A percentile compares a stretch with the other conserved stretches of the same genome.
phyloP scores from a whole-genome alignment of 352 stramenopile genomes.

The Phytophthora agathidicida region DNA sequence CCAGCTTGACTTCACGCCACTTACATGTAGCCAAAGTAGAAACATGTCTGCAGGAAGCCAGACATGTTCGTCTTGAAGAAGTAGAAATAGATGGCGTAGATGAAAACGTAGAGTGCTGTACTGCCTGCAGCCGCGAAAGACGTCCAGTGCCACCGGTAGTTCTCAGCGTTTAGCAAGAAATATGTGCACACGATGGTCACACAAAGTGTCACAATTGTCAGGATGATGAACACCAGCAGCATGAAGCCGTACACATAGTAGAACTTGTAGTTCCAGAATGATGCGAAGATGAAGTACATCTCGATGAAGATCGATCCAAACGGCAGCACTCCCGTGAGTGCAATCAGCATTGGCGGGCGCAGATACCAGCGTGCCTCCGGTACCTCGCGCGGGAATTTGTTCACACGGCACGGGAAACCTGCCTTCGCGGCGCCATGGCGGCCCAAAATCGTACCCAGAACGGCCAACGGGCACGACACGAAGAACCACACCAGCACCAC shows the following conservation, averaged over 20 bases:
- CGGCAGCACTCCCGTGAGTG: constrained; percentile 96
- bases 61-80: constrained; percentile 99
- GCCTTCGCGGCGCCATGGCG: constrained; percentile 92
- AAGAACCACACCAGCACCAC: constrained; percentile 98
- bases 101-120: constrained; percentile 97
- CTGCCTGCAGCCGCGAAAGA: constrained; percentile 94
- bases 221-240: constrained; percentile 97
- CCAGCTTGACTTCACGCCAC: constrained; percentile 9
- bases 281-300: constrained; percentile 99
- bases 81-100: constrained; percentile 99
- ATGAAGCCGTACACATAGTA: constrained; percentile 99
- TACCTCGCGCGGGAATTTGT: constrained; percentile 95
- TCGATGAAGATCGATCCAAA: constrained; percentile 99
- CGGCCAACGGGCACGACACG: constrained; percentile 95
- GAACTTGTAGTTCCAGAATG: constrained; percentile 99
- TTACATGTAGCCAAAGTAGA: constrained; percentile 99
- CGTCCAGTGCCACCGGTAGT: constrained; percentile 99
- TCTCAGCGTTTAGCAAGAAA: constrained; percentile 98
- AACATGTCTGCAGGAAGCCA: constrained; percentile 97
- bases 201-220: constrained; percentile 98
- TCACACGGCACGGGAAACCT: constrained; percentile 93
- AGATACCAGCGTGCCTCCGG: constrained; percentile 84
- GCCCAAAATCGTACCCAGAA: constrained; percentile 97
- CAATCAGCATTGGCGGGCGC: constrained; percentile 89
- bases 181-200: constrained; percentile 99